phyloP scores from a whole-genome alignment of 805 yeast species.

The Clavispora phyllophila region DNA sequence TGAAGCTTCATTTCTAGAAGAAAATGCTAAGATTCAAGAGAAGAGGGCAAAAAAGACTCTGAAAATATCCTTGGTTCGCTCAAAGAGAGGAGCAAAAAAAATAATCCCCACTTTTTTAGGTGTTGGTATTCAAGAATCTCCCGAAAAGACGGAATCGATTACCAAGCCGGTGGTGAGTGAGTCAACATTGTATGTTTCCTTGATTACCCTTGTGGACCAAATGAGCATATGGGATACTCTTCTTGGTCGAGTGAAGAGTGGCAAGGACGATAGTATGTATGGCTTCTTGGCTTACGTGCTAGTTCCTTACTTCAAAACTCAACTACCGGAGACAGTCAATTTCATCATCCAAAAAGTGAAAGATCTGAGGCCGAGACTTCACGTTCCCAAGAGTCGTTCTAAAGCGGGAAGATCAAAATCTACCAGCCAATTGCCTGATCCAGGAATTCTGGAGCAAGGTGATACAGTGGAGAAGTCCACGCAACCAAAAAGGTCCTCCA shows the following conservation, averaged over 20 bases:
- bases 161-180: constrained; percentile 14
- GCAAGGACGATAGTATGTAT: constrained; percentile 34
- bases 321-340: constrained; percentile 42
- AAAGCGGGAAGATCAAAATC: constrained; percentile 6
- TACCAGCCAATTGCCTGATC: constrained; percentile 1
- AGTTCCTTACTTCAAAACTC: constrained; percentile 48
- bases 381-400: constrained; percentile 23
- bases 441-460: constrained; percentile 3
- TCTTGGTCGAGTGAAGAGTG: constrained; percentile 24
- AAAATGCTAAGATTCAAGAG: constrained; percentile 22
- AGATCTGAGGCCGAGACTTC: constrained; percentile 29
- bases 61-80: constrained; percentile 19
- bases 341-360: constrained; percentile 45
- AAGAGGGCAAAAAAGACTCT: constrained; percentile 21
- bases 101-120: constrained; percentile 42
- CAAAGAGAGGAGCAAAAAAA: constrained; percentile 17
- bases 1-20: constrained; percentile 29
- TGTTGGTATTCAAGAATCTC: constrained; percentile 23
- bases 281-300: constrained; percentile 50
- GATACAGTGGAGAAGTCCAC: not conserved
- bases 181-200: constrained; percentile 16
- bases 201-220: constrained; percentile 48
- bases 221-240: constrained; percentile 51
- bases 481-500: constrained; percentile 7
- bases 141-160: constrained; percentile 9